phyloP scores from a whole-genome alignment of 495 filamentous ascomycete species.

The Trichoderma orchidacearum region DNA sequence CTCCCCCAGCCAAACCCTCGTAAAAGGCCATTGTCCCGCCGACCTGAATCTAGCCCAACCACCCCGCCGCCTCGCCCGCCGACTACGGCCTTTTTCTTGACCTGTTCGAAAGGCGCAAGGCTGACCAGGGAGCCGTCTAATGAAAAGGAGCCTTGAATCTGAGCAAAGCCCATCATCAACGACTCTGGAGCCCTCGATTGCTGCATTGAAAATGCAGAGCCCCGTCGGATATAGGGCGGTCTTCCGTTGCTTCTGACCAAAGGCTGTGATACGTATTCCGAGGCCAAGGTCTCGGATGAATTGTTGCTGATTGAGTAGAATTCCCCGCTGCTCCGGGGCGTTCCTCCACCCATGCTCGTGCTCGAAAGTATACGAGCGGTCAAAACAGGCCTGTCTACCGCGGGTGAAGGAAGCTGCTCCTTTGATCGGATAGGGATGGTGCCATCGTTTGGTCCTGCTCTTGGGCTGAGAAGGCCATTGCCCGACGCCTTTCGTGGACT shows the following conservation, averaged over 20 bases:
- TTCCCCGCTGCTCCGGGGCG: constrained; percentile 81
- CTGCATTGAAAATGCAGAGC: constrained; percentile 41
- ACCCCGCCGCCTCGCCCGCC: constrained; percentile 78
- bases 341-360: constrained; percentile 47
- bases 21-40: constrained; percentile 60
- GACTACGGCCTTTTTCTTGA: constrained; percentile 85
- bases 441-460: constrained; percentile 9
- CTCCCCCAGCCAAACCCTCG: constrained; percentile 78
- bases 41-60: constrained; percentile 65
- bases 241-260: constrained; percentile 26
- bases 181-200: constrained; percentile 46
- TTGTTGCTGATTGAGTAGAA: constrained; percentile 91
- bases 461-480: constrained; percentile 20
- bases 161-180: constrained; percentile 95
- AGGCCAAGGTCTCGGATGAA: constrained; percentile 83
- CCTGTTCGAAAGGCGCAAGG: constrained; percentile 81
- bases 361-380: constrained; percentile 57
- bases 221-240: constrained; percentile 44
- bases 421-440: constrained; percentile 14
- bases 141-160: constrained; percentile 84
- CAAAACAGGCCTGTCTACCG: constrained; percentile 42
- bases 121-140: constrained; percentile 86
- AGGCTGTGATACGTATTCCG: constrained; percentile 69
- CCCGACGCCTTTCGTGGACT: constrained; percentile 9
- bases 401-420: constrained; percentile 23